Evolutionary conservation across 331 rosid species (phyloP), one percentile per base, ranked within the genome.

Genomic region (Acacia pycnantha): DNA sequence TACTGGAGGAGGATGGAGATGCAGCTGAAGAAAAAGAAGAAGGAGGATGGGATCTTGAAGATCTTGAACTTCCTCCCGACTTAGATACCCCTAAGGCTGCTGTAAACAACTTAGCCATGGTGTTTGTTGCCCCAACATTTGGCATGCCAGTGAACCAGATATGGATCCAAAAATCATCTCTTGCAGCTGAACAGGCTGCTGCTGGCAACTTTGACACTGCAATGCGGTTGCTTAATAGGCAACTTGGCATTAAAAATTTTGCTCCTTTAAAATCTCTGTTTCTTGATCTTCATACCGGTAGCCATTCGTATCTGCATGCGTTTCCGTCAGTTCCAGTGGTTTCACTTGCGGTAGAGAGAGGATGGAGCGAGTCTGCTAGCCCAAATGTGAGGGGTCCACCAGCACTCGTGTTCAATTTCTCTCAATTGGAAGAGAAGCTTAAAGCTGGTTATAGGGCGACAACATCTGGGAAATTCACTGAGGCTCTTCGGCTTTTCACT

Each of bases 161-260:
- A 73, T 96, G 99, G 99, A 89, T 43, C 85, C 99, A 96, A 87
- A 91, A 83, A 77, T 94, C 99, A 44, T 88, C 98, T 73, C 97
- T 96, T 86, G 99, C 99, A 0, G 99, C 99, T 66, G 99, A 96
- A 80, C 98, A 96, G 79, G 99, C 93, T 21, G 99, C 99, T 77
- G 99, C 99, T 18, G 99, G 99, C 40, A 92, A 94, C 89, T 94
- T 92, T 33, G 99, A 96, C 74, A 92, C 99, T 65, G 98, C 99
- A 62, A 96, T 96, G 99, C 88, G 97, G 78, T 85, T 96, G 83
- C 89, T 96, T 80, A 88, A 87, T 84, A 88, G 98, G 80, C 99
- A 96, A 80, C 98, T 96, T 78, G 99, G 99, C 54, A 88, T 96
- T 13, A 92, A 44, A 81, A 91, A 96, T 77, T 96, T 96, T 85